Base-by-base conservation (phyloP, 1,139 yeast species). In the Scheffersomyces illinoinensis region DNA sequence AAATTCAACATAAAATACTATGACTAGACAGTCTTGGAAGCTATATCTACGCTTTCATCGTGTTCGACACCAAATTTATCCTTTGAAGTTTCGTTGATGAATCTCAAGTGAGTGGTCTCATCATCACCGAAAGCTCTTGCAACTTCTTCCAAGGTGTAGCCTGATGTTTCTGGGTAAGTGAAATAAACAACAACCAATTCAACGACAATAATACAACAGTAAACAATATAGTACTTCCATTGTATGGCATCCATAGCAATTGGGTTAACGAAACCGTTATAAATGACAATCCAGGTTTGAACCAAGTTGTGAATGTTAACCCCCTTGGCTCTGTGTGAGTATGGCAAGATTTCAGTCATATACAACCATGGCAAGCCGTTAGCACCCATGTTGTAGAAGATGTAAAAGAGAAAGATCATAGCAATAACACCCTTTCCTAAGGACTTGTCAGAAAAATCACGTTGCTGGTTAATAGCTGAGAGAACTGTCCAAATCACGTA, bases 141-240 rank as follows among this genome's bases (percentile, higher is more conserved):
- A 56, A 84, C 84, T 69, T 83, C 85, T 69, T 84, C 87, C 72
- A 84, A 76, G 10, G 86, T 79, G 67, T 81, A 76, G 33, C 86
- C 86, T 50, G 82, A 72, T 20, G 86, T 83, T 69, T 84, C 87
- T 50, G 83, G 82, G 66, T 74, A 80, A 65, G 76, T 74, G 71
- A 83, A 76, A 65, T 69, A 76, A 49, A 78, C 81, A 47, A 78
- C 69, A 17, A 68, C 58, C 21, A 77, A 63, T 62, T 80, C 83
- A 53, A 76, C 78, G 1, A 71, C 76, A 53, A 80, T 65, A 49
- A 76, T 65, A 69, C 80, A 75, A 63, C 82, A 73, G 71, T 71
- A 85, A 10, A 86, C 87, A 63, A 85, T 84, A 69, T 86, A 86
- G 73, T 85, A 86, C 66, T 83, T 85, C 88, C 88, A 85, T 51